These are phyloP conservation scores for Leishmania major DNA, from an alignment of 208 protist genomes.

Conservation along the genomic window DNA sequence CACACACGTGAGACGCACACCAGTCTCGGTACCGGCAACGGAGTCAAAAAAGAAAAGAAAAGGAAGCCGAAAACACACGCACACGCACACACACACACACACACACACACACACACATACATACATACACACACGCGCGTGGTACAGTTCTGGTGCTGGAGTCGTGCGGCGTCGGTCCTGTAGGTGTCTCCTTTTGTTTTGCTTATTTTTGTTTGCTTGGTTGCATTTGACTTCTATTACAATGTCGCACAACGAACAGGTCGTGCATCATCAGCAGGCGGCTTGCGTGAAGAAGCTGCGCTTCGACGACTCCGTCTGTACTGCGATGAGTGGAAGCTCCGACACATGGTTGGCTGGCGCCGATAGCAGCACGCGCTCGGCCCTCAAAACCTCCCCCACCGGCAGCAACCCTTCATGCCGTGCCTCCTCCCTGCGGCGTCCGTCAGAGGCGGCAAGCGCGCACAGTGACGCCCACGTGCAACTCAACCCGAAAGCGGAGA, in stretches of 20 bases:
- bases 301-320: constrained; percentile 23
- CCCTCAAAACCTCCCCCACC: constrained; percentile 13
- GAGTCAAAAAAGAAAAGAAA: background rate
- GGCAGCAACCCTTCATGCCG: background rate
- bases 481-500: constrained; percentile 33
- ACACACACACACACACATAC: background rate
- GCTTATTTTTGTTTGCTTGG: background rate
- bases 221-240: background rate
- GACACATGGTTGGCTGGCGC: background rate
- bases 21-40: background rate
- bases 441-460: constrained; percentile 19
- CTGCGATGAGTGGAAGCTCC: background rate
- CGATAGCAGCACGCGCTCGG: constrained; percentile 15
- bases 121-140: background rate
- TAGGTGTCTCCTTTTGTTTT: background rate
- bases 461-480: constrained; percentile 39
- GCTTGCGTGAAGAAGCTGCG: constrained; percentile 27
- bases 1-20: background rate
- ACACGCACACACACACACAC: background rate
- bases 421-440: constrained; percentile 30
- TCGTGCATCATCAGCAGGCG: background rate
- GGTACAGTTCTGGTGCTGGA: background rate
- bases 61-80: background rate
- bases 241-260: constrained; percentile 14
- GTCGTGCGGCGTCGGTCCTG: background rate